These are phyloP conservation scores for Chlamydomonas sphaeroides DNA, from an alignment of 139 green algal genomes.

Conservation along the genomic window DNA sequence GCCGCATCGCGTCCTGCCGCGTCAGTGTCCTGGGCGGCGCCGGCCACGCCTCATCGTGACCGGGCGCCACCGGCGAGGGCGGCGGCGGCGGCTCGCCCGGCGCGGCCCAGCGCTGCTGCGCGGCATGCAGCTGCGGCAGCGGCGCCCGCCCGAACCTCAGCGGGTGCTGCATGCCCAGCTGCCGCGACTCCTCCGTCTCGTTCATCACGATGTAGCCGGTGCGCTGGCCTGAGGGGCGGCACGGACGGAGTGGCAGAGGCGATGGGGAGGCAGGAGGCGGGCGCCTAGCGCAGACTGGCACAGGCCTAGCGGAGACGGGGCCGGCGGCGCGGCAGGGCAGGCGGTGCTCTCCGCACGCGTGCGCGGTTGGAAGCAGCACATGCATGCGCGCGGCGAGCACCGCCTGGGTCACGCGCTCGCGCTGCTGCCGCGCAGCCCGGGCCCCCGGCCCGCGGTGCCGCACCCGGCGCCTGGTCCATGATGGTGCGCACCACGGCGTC, in stretches of 20 bases:
- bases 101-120: not conserved
- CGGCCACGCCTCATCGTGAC: too few relatives aligned
- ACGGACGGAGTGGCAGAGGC: too few relatives aligned
- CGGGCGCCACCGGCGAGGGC: too few relatives aligned
- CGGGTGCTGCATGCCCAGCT: constrained; percentile 51
- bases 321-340: too few relatives aligned
- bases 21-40: too few relatives aligned
- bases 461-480: constrained; percentile 34
- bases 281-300: not conserved
- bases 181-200: constrained; percentile 44
- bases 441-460: too few relatives aligned
- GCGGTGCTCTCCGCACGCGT: too few relatives aligned
- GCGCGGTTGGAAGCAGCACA: too few relatives aligned
- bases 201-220: constrained; percentile 66
- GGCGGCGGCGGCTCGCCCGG: not conserved
- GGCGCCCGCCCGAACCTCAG: constrained; percentile 45
- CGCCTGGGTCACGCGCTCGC: too few relatives aligned
- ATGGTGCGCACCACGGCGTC: constrained; percentile 53
- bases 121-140: not conserved
- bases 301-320: not conserved
- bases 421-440: too few relatives aligned
- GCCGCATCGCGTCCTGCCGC: too few relatives aligned
- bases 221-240: constrained; percentile 16
- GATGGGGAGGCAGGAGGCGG: not conserved
- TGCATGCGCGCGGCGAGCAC: too few relatives aligned